Base-by-base conservation (phyloP, 768 basidiomycete genomes). In the Lactarius sp. region DNA sequence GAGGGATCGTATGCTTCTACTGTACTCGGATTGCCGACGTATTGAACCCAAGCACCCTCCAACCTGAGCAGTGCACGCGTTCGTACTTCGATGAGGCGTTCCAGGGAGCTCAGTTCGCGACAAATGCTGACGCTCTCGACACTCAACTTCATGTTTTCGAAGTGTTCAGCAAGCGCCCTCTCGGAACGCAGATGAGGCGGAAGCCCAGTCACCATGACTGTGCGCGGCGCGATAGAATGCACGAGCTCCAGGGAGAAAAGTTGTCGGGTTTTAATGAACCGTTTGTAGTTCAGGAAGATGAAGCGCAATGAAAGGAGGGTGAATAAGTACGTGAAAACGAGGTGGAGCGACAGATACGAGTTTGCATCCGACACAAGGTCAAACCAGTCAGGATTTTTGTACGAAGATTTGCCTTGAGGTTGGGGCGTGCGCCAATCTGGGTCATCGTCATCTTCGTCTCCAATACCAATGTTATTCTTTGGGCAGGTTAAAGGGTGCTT, bases 61-160 rank as follows among this genome's bases (percentile, higher is more conserved):
- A 99, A 75, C 58, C 81, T 80, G 42, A 93, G 73, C 10, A 99
- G 76, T 0, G 92, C 91, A n/a, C 78, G 73, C 6, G 96, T 98
- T 51, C 96, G 79, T 67, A 79, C 79, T 68, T 94, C 90, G 61
- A 99, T 75, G 18, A 97, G 78, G 6, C 76, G 72, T 60, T 88
- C 87, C 60, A 97, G 72, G 12, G 81, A 80, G 7, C 84, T 86
- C 1, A 95, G 87, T 68, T 97, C 91, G 53, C 96, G 78, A 70
- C 88, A 92, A 0, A 98, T 82, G 13, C 84, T 91, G 46, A 98
- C 93, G 71, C 93, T 95, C 78, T 99, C 96, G 1, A 99, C 95
- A 37, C 80, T 82, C 66, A 95, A 76, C 8, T 83, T 83, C 84
- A 98, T 85, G 68, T 86, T 83, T 74, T 98, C 96, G 72, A 97